Evolutionary conservation across 2,329 filamentous ascomycete genomes (phyloP), one percentile per base, ranked within the genome.

Genomic region (Phialocephala subalpina): DNA sequence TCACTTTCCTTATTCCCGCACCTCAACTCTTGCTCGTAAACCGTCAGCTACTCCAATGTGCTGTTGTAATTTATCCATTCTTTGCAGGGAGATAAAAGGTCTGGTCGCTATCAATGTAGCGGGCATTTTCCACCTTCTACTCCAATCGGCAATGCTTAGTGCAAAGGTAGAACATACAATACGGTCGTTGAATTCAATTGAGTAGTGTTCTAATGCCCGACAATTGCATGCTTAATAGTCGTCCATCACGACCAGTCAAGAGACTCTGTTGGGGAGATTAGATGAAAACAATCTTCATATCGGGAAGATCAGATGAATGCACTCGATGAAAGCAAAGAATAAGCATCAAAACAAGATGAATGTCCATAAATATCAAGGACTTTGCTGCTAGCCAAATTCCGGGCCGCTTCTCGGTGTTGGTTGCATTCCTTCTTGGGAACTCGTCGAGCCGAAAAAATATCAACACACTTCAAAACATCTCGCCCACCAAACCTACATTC

Each of bases 371-470:
- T 8, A 14, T 47, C 42, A 22, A 11, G 45, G 7, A 25, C 45
- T 14, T 49, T 9, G n/a, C 1, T 49, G 20, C 20, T 27, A 12
- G 22, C 45, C 11, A 29, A 53, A 29, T 53, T 53, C 25, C 27
- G 49, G 49, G 45, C 7, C 45, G 45, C 4, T 49, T 7, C n/a
- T 45, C 8, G n/a, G 18, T 49, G 45, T 53, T 18, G 22, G 49
- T 29, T 33, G 49, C 49, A 53, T 53, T 53, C 49, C 49, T 42
- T 49, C 45, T 49, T 49, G 45, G 22, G 5, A 16, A 22, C 11
- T 9, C 7, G n/a, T 3, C 16, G 27, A 22, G 49, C 49, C 49
- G 27, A 53, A 11, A n/a, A 4, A 18, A 5, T 18, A n/a, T 20
- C 22, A 27, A 53, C 27, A 16, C 3, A 29, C 49, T 29, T 29